Conservation (phyloP, 2,329 filamentous ascomycete species). For the Penicillium sp. region DNA sequence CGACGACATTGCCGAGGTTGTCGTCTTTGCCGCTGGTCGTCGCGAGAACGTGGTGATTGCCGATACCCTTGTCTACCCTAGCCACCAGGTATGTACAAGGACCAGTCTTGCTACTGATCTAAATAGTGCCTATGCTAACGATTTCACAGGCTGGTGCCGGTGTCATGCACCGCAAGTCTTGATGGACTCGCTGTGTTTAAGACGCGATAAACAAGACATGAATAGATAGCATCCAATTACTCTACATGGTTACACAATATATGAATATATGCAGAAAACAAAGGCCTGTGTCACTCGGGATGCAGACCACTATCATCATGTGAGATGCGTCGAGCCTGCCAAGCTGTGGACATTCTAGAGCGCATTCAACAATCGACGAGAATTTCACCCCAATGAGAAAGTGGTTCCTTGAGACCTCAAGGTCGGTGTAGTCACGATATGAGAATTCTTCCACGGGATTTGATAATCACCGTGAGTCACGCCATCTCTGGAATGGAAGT, state of each 20-base stretch:
- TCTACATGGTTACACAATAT: constrained; percentile 11
- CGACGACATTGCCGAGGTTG: constrained; percentile 86
- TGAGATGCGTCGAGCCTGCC: background rate
- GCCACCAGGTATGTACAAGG: constrained; percentile 71
- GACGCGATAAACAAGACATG: background rate
- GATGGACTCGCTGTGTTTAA: constrained; percentile 8
- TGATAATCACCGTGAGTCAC: too few species aligned
- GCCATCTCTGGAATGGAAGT: background rate
- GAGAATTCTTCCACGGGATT: background rate
- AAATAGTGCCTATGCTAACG: background rate
- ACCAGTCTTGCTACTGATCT: background rate
- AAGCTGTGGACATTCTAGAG: background rate
- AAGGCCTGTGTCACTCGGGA: background rate
- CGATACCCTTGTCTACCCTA: constrained; percentile 83
- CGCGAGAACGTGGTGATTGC: constrained; percentile 90
- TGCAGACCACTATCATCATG: constrained; percentile 1
- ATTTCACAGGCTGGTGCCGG: constrained; percentile 23
- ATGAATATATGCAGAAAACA: background rate
- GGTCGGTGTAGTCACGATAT: background rate
- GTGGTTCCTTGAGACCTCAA: too few species aligned
- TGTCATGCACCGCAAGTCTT: constrained; percentile 29
- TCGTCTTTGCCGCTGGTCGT: constrained; percentile 82
- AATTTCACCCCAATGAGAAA: too few species aligned
- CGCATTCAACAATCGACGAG: background rate
- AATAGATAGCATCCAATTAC: constrained; percentile 8